Evolutionary conservation across 371 early-diverging fungal species (phyloP), one percentile per base, ranked within the genome.

Genomic region (Basidiobolus heterosporus): DNA sequence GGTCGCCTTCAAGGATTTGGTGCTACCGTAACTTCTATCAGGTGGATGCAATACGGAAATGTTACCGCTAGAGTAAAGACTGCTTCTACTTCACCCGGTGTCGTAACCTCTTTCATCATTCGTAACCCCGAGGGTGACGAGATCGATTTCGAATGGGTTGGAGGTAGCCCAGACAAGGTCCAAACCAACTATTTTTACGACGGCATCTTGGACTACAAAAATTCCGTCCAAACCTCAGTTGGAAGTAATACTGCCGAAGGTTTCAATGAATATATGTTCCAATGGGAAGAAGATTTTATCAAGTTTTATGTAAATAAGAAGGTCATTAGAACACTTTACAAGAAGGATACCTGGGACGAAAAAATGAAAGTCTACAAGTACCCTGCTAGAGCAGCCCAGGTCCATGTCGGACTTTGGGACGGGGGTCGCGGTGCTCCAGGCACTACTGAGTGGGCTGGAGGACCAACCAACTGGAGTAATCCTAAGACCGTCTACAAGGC

Each of bases 101-200:
- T 75, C 17, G 72, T 84, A 7, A 71, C 80, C 15, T 74, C 81
- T n/a, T 75, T 84, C 54, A 79, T 82, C 47, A 55, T 67, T 47
- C 59, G 65, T 47, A 47, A 54, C 43, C 38, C 49, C 39, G 45
- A 61, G 42, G 72, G 72, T 8, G 85, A 82, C 50, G 83, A 82
- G 54, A 74, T 82, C 37, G 85, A 82, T 54, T 82, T 67, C 54
- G 83, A 85, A 59, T 76, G 71, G 65, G 72, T 77, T 22, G 80
- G 82, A 15, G 54, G 52, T 15, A 53, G 69, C 46, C 58, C 57
- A 8, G 53, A 49, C 36, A 64, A 63, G 20, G 74, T 70, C 15
- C 74, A 81, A 55, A 61, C 78, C 53, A 82, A 81, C 68, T 78
- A 65, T 57, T 84, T 75, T 59, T 77, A 65, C 58, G 56, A 67